phyloP scores from a whole-genome alignment of 768 basidiomycete species.

The Trametes coccinea region DNA sequence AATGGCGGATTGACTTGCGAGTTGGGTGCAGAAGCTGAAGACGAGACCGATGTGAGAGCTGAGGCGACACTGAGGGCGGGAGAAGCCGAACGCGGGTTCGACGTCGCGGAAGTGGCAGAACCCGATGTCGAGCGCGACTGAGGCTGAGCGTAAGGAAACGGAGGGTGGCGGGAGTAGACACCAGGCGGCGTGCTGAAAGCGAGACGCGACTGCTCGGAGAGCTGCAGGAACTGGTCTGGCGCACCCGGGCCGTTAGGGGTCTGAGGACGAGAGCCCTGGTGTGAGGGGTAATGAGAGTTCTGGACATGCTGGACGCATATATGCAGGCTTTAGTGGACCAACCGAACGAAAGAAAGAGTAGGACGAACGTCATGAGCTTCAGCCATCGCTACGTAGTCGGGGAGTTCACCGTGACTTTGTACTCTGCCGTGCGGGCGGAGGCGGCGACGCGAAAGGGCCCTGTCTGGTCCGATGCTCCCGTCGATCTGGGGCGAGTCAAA shows the following conservation, averaged over 20 bases:
- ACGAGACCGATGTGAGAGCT: constrained; percentile 53
- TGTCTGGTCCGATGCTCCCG: constrained; percentile 54
- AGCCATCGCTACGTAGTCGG: constrained; percentile 8
- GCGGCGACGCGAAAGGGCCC: constrained; percentile 42
- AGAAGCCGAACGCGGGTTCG: constrained; percentile 56
- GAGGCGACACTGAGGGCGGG: constrained; percentile 62
- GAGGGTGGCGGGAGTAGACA: not conserved
- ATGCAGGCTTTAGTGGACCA: constrained; percentile 11
- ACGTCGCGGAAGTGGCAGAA: constrained; percentile 39
- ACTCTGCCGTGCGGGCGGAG: constrained; percentile 7
- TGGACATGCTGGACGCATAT: constrained; percentile 17
- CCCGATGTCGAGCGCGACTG: constrained; percentile 48
- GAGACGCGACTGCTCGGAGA: constrained; percentile 1
- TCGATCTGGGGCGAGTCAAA: constrained; percentile 41
- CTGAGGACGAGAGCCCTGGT: constrained; percentile 19
- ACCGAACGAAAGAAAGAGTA: not conserved
- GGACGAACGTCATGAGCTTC: constrained; percentile 14
- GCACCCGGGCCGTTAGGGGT: constrained; percentile 9
- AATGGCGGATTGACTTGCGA: constrained; percentile 25
- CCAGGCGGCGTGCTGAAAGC: not conserved
- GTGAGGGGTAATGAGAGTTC: constrained; percentile 12
- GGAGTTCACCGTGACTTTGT: constrained; percentile 16
- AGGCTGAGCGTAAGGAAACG: constrained; percentile 1
- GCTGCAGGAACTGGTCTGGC: constrained; percentile 6
- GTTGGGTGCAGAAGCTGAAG: constrained; percentile 34